Evolutionary conservation across 495 filamentous ascomycete species (phyloP), one percentile per base, ranked within the genome.

Genomic region (Tuber melanosporum): DNA sequence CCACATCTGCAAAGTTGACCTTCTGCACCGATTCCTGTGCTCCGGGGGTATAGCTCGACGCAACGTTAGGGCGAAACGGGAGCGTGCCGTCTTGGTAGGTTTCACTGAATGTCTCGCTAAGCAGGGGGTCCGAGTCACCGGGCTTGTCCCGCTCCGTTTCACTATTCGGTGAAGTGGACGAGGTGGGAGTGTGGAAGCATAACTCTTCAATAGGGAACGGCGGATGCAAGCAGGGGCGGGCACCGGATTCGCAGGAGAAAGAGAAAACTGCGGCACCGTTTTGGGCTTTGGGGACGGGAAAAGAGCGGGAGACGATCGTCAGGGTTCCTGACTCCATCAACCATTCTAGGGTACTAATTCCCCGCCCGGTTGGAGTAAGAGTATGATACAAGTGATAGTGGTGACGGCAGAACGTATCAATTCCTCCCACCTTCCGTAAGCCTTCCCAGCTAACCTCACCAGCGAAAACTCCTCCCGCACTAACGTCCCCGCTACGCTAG

Each of bases 21-120:
- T 42, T 49, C 57, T 76, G 74, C 45, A 71, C 74, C 84, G 77
- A 66, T 79, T 82, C 75, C 76, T 81, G 69, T 71, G 84, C 72
- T 78, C 82, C 42, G 72, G 76, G 42, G 85, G 79, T 71, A 82
- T 82, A 79, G 75, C 90, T 90, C 1, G 85, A 85, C 0, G 90
- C 89, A n/a, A 92, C 86, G 81, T 93, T 93, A 7, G 92, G 91
- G 8, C 91, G 86, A 83, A 93, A 93, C 14, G 91, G 86, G 83
- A 92, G 92, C 9, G 91, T 88, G 36, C 87, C 86, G 80, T 93
- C 90, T 81, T 93, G 91, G 82, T 91, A 92, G 42, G 90, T 88
- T 78, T 92, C 90, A 32, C 91, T 87, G 41, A 92, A 87, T 8
- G 90, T 92, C 81, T 93, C 91, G 22, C 90, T 85, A 79, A 91